Base-by-base conservation (phyloP, 2,329 filamentous ascomycete genomes). In the Dendrostoma leiphaemia region DNA sequence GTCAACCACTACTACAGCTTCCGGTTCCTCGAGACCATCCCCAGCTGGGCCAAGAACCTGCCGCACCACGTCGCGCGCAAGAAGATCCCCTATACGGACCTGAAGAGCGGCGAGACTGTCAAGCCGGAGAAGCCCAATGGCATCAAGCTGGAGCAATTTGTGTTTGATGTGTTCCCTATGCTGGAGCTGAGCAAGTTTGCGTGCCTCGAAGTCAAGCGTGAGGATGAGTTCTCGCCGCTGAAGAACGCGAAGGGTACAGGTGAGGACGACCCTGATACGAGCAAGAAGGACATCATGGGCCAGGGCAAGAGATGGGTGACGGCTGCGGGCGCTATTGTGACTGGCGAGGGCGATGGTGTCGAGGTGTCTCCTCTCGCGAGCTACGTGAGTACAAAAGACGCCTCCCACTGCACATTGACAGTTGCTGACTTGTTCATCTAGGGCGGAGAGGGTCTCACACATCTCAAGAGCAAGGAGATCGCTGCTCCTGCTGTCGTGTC, bases 1-100 rank as follows among this genome's bases (percentile, higher is more conserved):
- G 94, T 99, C 76, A 99, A 99, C 81, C 94, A 99, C 81, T 99
- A 97, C 83, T 99, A 99, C 79, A 96, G 91, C 44, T 93, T 92
- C 79, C 77, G 82, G 62, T 97, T 97, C 82, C 82, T 99, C 46
- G 89, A 96, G 71, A 88, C 84, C 60, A 96, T 97, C 64, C 91
- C 94, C 54, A 76, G 85, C 64, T 97, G 91, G 90, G 85, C 84
- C 17, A 81, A 91, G 75, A 85, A 87, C 71, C 83, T 99, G 49
- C 93, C 93, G 15, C 94, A 97, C 72, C 94, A 99, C 78, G 86
- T 99, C 60, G 94, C 94, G 41, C 86, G 89, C 72, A 99, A 99
- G 88, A 99, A 99, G 89, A 99, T 99, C 59, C 92, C 93, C 10
- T 87, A 84, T 69, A 82, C 90, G 61, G 85, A 96, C 69, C 81